A percentile compares a stretch with the other conserved stretches of the same genome.
These are phyloP conservation scores for Xylaria sp. DNA, from an alignment of 2,329 filamentous ascomycete genomes.

Conservation along the genomic window DNA sequence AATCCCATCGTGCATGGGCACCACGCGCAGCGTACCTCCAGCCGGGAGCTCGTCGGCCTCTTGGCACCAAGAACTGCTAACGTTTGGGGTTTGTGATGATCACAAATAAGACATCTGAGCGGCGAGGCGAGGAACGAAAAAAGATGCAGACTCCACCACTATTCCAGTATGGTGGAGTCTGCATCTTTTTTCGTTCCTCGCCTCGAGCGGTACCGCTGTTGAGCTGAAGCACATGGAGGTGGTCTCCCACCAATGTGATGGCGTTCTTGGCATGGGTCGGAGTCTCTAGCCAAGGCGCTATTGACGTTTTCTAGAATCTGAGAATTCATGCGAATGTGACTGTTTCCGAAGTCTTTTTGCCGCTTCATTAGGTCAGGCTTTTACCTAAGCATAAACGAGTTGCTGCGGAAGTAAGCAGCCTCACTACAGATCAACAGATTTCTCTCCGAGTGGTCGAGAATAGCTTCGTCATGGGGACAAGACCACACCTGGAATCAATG, in stretches of 20 bases:
- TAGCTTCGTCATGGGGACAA: neutral
- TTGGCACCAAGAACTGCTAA: conserved; percentile 10
- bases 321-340: neutral
- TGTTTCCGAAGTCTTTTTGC: neutral
- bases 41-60: neutral
- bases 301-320: conserved; percentile 30
- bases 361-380: neutral
- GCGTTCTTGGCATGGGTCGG: conserved; percentile 15
- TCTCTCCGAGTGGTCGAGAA: too few species aligned
- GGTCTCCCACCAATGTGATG: neutral
- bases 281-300: conserved; percentile 7
- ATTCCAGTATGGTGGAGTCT: too few species aligned
- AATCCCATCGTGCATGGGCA: conserved; percentile 12
- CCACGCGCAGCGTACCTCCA: conserved; percentile 13
- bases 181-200: too few species aligned
- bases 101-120: conserved; percentile 10
- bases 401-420: neutral
- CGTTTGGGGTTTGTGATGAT: neutral
- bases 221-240: conserved; percentile 15
- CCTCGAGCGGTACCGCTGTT: neutral
- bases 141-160: too few species aligned
- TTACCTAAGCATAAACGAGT: neutral
- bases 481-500: neutral
- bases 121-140: too few species aligned
- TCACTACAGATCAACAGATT: neutral